phyloP scores from a whole-genome alignment of 192 early-diverging fungal genomes.

The Coemansia reversa region DNA sequence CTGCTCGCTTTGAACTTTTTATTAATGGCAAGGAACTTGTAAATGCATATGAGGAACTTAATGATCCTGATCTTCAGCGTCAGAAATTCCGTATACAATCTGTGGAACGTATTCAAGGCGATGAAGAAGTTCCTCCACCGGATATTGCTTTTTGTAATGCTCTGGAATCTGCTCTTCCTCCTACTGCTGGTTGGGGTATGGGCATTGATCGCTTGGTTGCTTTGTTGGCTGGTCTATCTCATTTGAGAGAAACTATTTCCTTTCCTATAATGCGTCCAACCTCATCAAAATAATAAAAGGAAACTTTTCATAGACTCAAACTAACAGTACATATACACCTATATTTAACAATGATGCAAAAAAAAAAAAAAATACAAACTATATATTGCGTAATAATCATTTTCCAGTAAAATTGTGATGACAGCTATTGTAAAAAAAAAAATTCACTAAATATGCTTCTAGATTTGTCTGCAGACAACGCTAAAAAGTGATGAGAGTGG shows the following conservation, averaged over 20 bases:
- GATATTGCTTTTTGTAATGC: slow-evolving; percentile 75
- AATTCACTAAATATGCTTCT: too few relatives aligned
- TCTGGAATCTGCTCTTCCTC: slow-evolving; percentile 81
- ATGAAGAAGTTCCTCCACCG: slow-evolving; percentile 72
- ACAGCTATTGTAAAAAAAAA: too few relatives aligned
- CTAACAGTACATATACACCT: too few relatives aligned
- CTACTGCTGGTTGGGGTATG: slow-evolving; percentile 89
- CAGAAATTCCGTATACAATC: slow-evolving; percentile 64
- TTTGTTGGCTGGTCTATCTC: slow-evolving; percentile 63
- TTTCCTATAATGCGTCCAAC: slow-evolving; percentile 64
- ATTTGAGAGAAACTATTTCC: slow-evolving; percentile 80
- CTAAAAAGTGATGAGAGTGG: background rate
- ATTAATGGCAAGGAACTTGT: slow-evolving; percentile 73
- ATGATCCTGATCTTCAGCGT: slow-evolving; percentile 78
- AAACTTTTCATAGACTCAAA: background rate
- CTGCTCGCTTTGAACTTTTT: slow-evolving; percentile 81
- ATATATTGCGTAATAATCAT: too few relatives aligned
- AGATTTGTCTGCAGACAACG: too few relatives aligned
- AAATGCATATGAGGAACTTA: slow-evolving; percentile 90
- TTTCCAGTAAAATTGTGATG: too few relatives aligned
- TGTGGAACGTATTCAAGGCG: slow-evolving; percentile 64
- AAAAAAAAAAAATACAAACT: too few relatives aligned
- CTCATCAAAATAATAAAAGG: background rate
- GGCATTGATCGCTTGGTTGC: slow-evolving; percentile 80
- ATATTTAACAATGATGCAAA: too few relatives aligned